Evolutionary conservation across 176 grass and related monocot genomes (phyloP).

Genomic region (Cenchrus americanus): DNA sequence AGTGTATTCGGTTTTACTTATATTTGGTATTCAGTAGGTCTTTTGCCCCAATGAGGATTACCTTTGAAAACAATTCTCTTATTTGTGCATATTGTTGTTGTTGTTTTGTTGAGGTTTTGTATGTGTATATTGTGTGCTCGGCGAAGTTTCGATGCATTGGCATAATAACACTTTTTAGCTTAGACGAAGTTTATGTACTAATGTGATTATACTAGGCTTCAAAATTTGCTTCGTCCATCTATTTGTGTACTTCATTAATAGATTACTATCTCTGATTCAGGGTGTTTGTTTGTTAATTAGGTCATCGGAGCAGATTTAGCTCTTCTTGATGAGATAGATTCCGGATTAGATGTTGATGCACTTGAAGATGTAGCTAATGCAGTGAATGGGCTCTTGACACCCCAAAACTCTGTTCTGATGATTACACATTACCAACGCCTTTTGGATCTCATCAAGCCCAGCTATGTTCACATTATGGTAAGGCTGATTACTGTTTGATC

Average conservation of each 20-base stretch:
- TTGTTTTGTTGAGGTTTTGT: neutral
- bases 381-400: slow-evolving; percentile 84
- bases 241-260: slow-evolving; percentile 20
- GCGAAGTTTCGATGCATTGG: neutral
- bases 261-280: slow-evolving; percentile 25
- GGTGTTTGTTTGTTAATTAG: slow-evolving; percentile 52
- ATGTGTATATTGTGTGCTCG: neutral
- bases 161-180: neutral
- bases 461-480: slow-evolving; percentile 97
- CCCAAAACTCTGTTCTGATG: slow-evolving; percentile 82
- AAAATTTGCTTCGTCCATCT: slow-evolving; percentile 29
- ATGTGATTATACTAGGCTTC: slow-evolving; percentile 25
- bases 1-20: neutral
- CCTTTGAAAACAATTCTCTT: slow-evolving; percentile 8
- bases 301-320: slow-evolving; percentile 89
- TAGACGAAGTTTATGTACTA: neutral
- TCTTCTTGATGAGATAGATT: slow-evolving; percentile 97
- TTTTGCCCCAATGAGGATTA: neutral
- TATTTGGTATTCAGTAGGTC: slow-evolving; percentile 4
- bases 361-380: slow-evolving; percentile 85
- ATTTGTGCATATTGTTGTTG: neutral
- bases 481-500: neutral
- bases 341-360: slow-evolving; percentile 97
- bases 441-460: slow-evolving; percentile 85
- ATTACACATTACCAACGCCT: slow-evolving; percentile 96